Evolutionary conservation across 495 filamentous ascomycete species (phyloP), one percentile per base, ranked within the genome.

Genomic region (Annulohypoxylon stygium): DNA sequence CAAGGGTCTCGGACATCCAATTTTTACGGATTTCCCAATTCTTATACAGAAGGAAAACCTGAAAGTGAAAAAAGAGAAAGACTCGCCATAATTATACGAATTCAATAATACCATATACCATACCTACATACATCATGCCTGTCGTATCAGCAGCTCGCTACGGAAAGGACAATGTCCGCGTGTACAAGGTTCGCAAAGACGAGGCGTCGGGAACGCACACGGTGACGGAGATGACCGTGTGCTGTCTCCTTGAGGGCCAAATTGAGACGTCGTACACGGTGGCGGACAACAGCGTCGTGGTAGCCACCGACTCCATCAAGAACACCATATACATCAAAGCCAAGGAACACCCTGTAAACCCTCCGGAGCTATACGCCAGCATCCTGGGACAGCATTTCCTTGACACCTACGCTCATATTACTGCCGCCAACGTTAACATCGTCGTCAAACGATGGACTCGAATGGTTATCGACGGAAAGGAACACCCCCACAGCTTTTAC

Each of bases 241-340:
- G 93, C 81, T 91, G 92, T 51, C 84, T 98, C 16, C 86, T 99
- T 3, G 93, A 97, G 83, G 96, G 96, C 60, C 91, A 93, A 37
- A 97, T 98, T 71, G 93, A 96, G 53, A 88, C 86, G 58, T 97
- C 95, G 90, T 98, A 97, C 86, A 99, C 94, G 67, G 81, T 88
- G 78, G 95, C 93, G 76, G 96, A 99, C 83, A 99, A 99, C 86
- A 93, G 91, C 79, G 93, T 97, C 61, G 88, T 99, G 25, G 96
- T 99, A 45, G 94, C 96, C 59, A 99, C 96, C 43, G 96, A 99
- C 83, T 95, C 94, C 9, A 95, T 97, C 86, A 99, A 99, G 85
- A 97, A 99, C 84, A 97, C 95, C 71, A 90, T 93, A 84, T 97
- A 95, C 83, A 93, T 98, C 87, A 86, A 85, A 76, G 95, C 96